Conservation (phyloP, 78 protist species). For the Dictyostelium intermedium region DNA sequence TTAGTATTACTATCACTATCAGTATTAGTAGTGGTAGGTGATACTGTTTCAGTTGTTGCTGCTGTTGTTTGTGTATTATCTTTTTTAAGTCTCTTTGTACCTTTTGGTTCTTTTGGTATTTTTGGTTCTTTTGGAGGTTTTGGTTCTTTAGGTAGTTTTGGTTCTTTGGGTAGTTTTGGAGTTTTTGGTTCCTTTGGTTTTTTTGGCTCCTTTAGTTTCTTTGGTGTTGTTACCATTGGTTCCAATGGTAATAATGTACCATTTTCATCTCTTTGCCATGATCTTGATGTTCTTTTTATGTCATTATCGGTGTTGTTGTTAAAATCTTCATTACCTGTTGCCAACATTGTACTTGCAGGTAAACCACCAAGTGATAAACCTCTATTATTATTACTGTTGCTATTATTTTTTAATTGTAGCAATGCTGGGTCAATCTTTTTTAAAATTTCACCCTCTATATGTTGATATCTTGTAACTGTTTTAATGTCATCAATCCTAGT, state of each 20-base stretch:
- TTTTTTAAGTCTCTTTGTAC: neutral
- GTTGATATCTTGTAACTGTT: slow-evolving; percentile 40
- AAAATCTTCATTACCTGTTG: neutral
- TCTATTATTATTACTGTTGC: neutral
- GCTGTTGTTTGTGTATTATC: neutral
- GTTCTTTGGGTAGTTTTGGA: neutral
- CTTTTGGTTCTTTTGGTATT: neutral
- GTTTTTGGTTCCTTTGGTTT: neutral
- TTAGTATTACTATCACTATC: neutral
- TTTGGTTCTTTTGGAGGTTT: neutral
- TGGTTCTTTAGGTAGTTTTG: neutral
- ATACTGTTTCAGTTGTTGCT: neutral
- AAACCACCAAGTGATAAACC: neutral
- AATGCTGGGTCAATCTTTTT: neutral
- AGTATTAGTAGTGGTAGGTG: neutral
- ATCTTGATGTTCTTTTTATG: neutral
- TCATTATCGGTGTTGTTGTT: neutral
- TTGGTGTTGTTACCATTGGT: neutral
- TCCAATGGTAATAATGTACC: neutral
- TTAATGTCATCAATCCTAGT: slow-evolving; percentile 30
- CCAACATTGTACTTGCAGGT: neutral
- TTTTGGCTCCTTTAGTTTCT: neutral
- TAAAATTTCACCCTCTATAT: slow-evolving; percentile 17
- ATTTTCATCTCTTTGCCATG: neutral
- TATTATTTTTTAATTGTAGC: too few relatives aligned